Base-by-base conservation (phyloP, 257 asterid genomes). In the Striga asiatica region DNA sequence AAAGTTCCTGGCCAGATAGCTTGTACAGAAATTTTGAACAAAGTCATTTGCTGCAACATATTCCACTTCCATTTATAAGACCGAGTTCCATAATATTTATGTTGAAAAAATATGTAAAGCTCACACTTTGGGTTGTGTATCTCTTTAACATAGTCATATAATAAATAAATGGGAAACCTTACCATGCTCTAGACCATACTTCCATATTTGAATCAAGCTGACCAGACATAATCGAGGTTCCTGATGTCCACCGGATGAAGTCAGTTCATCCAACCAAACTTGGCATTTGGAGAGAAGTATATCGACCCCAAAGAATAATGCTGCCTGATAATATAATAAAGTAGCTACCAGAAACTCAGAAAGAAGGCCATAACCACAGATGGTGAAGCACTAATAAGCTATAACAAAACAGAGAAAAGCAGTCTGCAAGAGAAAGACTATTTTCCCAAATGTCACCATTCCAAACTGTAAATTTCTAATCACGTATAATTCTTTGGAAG, bases 281-380 rank as follows among this genome's bases (percentile, higher is more conserved):
- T 27, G 71, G 67, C 94, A 89, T 50, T 68, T 79, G 58, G 54
- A 67, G 54, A 85, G 80, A 62, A 89, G 81, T 54, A 31, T 45
- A 58, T 82, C 97, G 65, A 85, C 94, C 57, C 95, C 94, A 76
- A 89, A 88, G 77, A 80, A 85, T 50, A 85, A 74, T 50, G 93
- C 85, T 48, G 93, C 85, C 97, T 85, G 81, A 61, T 56, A 17
- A 66, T 55, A 65, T 10, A 50, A 31, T 8, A 60, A 71, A 47
- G 53, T 56, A 59, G 50, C 39, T 55, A 13, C 16, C 9, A 13
- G 45, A 41, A 42, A 58, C 31, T 60, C 20, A 12, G 60, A 58
- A 38, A 43, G 31, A 61, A 43, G 50, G 28, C 27, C 66, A 29
- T 29, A 29, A 29, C 35, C 8, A 3, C 8, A 29, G 8, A 29